Percentiles rank a stretch among this genome's conserved stretches.
Conservation (phyloP, 75 land plant species). For the Pinus taeda region DNA sequence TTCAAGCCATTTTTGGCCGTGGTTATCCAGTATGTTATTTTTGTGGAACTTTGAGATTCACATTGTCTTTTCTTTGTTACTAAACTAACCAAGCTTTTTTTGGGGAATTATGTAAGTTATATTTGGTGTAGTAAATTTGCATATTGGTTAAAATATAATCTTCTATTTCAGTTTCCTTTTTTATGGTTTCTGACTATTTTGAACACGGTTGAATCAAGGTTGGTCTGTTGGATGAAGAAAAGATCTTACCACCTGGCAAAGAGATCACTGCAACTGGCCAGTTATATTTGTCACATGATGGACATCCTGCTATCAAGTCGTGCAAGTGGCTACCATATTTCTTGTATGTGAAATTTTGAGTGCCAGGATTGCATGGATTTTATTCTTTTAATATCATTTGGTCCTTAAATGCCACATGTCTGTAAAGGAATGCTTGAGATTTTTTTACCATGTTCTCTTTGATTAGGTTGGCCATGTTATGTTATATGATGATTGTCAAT, state of each 20-base stretch:
- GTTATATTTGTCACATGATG: constrained; percentile 43
- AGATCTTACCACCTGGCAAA: constrained; percentile 75
- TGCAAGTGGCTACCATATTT: constrained; percentile 71
- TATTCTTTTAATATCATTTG: background rate
- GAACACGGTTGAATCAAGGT: constrained; percentile 38
- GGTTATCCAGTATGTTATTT: constrained; percentile 68
- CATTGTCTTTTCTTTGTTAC: background rate
- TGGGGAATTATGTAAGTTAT: background rate
- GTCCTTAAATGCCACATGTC: background rate
- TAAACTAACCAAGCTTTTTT: background rate
- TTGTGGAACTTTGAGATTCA: background rate
- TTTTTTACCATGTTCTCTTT: background rate
- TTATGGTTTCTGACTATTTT: constrained; percentile 2
- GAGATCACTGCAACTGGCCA: constrained; percentile 78
- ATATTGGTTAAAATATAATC: background rate
- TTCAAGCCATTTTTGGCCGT: constrained; percentile 83
- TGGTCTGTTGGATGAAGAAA: constrained; percentile 90
- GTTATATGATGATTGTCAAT: background rate
- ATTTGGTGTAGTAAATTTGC: background rate
- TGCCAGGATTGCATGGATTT: background rate
- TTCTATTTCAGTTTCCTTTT: background rate
- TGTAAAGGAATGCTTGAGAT: too few species aligned
- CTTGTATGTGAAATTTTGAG: constrained; percentile 27
- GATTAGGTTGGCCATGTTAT: background rate
- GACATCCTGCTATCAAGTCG: constrained; percentile 64